Evolutionary conservation across 805 yeast genomes (phyloP).

Genomic region (Candida maesae): DNA sequence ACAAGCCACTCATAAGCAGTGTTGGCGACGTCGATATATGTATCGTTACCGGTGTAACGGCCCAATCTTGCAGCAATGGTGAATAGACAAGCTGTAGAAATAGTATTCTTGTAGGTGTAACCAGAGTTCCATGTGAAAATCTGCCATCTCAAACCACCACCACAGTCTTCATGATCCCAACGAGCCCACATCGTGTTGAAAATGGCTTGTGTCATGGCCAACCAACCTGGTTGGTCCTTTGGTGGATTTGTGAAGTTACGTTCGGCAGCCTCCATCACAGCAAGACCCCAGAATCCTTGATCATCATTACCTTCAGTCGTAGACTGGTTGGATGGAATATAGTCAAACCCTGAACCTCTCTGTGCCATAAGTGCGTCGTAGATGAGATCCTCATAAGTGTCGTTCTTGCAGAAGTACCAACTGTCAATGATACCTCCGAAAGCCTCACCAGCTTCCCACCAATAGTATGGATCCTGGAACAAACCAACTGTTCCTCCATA

Average conservation of each 20-base stretch:
- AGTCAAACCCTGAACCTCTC: slow-evolving; percentile 47
- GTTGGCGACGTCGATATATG: slow-evolving; percentile 53
- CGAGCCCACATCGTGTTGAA: slow-evolving; percentile 59
- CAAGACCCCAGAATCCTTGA: slow-evolving; percentile 72
- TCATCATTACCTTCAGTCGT: slow-evolving; percentile 73
- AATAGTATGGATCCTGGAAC: slow-evolving; percentile 73
- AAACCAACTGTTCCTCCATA: slow-evolving; percentile 70
- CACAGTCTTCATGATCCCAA: slow-evolving; percentile 55
- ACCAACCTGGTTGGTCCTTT: slow-evolving; percentile 48
- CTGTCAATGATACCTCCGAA: slow-evolving; percentile 66
- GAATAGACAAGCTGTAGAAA: slow-evolving; percentile 60
- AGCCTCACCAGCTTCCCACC: slow-evolving; percentile 95
- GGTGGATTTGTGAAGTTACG: slow-evolving; percentile 54
- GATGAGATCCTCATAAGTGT: slow-evolving; percentile 55
- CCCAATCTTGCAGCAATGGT: slow-evolving; percentile 62
- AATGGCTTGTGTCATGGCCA: slow-evolving; percentile 56
- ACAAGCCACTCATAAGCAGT: slow-evolving; percentile 58
- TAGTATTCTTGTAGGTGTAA: slow-evolving; percentile 60
- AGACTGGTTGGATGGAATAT: slow-evolving; percentile 59
- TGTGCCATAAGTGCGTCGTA: slow-evolving; percentile 51
- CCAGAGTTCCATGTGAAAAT: slow-evolving; percentile 69
- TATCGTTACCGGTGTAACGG: slow-evolving; percentile 51
- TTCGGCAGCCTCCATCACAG: slow-evolving; percentile 62
- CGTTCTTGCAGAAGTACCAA: slow-evolving; percentile 67
- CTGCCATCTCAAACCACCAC: slow-evolving; percentile 72